Conservation (phyloP, 2,329 filamentous ascomycete genomes). For the Daldinia sp. region DNA sequence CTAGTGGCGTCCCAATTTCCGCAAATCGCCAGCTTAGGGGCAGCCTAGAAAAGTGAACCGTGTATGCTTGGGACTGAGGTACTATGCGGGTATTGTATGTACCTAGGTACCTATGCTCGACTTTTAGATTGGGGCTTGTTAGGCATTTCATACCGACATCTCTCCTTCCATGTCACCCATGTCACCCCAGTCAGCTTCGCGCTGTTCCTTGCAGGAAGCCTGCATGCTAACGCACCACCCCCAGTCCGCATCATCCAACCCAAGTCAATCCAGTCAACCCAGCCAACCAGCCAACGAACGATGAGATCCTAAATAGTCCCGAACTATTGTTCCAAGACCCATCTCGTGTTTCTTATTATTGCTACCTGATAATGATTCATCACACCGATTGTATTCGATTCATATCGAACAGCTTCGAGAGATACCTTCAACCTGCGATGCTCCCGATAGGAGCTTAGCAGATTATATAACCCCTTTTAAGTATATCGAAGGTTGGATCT, state of each 20-base stretch:
- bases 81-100: too few species aligned
- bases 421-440: conserved; percentile 6
- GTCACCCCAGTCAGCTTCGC: conserved; percentile 26
- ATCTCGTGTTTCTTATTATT: conserved; percentile 36
- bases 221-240: conserved; percentile 23
- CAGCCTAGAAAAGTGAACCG: background rate
- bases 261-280: too few species aligned
- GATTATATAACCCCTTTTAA: conserved; percentile 22
- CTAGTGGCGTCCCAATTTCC: conserved; percentile 42
- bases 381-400: conserved; percentile 19
- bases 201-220: conserved; percentile 39
- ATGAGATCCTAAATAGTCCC: conserved; percentile 32
- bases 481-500: conserved; percentile 6
- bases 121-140: background rate
- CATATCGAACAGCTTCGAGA: conserved; percentile 7
- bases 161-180: too few species aligned
- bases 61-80: background rate
- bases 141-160: background rate
- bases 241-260: conserved; percentile 29
- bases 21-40: conserved; percentile 22
- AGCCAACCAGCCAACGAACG: conserved; percentile 19
- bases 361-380: conserved; percentile 26
- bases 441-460: conserved; percentile 18
- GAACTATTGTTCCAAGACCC: conserved; percentile 33
- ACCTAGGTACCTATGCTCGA: too few species aligned